Conservation (phyloP, 371 early-diverging fungal genomes). For the Apophysomyces elegans region DNA sequence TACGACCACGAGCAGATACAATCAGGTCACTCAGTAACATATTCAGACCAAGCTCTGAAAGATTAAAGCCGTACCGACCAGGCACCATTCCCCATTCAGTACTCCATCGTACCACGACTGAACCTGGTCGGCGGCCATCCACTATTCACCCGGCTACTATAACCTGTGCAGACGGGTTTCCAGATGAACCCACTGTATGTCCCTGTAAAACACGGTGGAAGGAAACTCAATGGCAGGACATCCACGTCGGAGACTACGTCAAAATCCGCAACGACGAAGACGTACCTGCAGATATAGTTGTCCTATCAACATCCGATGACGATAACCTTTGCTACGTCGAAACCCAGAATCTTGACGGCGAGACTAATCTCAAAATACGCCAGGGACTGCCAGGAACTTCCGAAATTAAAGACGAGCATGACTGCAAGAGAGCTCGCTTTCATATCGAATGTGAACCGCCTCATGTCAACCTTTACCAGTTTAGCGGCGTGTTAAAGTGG, state of each 20-base stretch:
- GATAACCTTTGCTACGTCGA: constrained; percentile 77
- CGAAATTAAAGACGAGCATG: constrained; percentile 45
- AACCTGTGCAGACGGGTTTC: constrained; percentile 32
- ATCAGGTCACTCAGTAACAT: constrained; percentile 37
- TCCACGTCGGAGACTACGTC: constrained; percentile 93
- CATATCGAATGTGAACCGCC: constrained; percentile 84
- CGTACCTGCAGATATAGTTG: constrained; percentile 88
- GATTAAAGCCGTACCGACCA: constrained; percentile 39
- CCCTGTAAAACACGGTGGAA: constrained; percentile 48
- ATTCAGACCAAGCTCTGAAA: constrained; percentile 19
- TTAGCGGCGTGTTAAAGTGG: constrained; percentile 71
- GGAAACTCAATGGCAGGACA: constrained; percentile 74
- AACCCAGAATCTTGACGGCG: constrained; percentile 88
- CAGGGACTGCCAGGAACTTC: constrained; percentile 44
- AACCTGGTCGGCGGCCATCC: constrained; percentile 26
- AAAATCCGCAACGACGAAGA: constrained; percentile 84
- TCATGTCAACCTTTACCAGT: constrained; percentile 74
- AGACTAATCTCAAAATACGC: constrained; percentile 81
- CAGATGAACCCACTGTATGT: constrained; percentile 29
- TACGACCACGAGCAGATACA: constrained; percentile 34
- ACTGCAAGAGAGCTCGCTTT: constrained; percentile 59
- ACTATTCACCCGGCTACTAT: constrained; percentile 27
- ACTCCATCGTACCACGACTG: constrained; percentile 35
- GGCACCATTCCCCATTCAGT: constrained; percentile 50
- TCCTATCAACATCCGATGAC: constrained; percentile 68